Percentiles rank a stretch among this genome's conserved stretches.
phyloP scores from a whole-genome alignment of 345 rosid genomes.

The Clausena lansium region DNA sequence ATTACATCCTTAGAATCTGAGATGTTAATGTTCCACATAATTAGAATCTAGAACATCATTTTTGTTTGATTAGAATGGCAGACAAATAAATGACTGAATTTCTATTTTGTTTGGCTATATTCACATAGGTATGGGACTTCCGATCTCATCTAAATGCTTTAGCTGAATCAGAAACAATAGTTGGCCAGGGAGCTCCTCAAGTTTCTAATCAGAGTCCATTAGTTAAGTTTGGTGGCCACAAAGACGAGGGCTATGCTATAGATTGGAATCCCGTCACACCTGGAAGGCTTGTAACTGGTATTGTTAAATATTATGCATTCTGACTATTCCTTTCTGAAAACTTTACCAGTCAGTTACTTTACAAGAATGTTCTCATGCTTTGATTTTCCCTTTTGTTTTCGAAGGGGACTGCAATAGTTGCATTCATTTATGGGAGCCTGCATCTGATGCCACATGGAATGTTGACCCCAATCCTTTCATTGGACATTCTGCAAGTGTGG shows the following conservation, averaged over 20 bases:
- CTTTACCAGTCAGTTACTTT: conserved; percentile 1
- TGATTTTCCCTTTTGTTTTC: conserved; percentile 1
- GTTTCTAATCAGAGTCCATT: conserved; percentile 81
- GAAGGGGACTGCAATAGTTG: conserved; percentile 87
- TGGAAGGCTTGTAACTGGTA: conserved; percentile 93
- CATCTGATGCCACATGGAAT: conserved; percentile 73
- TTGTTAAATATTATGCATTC: background rate
- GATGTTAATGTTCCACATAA: background rate
- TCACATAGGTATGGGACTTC: conserved; percentile 81
- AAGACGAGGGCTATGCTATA: conserved; percentile 88
- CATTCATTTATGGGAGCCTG: conserved; percentile 91
- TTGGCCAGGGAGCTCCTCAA: conserved; percentile 46
- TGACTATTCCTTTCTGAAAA: background rate
- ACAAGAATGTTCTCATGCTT: background rate
- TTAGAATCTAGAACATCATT: background rate
- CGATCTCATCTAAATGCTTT: conserved; percentile 78
- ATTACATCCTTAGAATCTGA: background rate
- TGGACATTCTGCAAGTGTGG: conserved; percentile 88
- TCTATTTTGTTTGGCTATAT: conserved; percentile 4
- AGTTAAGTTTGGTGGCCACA: conserved; percentile 75
- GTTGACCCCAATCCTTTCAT: conserved; percentile 66
- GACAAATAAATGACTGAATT: background rate
- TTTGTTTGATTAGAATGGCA: background rate
- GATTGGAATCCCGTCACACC: conserved; percentile 90
- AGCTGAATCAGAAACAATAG: conserved; percentile 67